Percentiles rank a stretch among this genome's conserved stretches.
These are phyloP conservation scores for Backusella psychrophila DNA, from an alignment of 192 early-diverging fungal species.

Conservation along the genomic window DNA sequence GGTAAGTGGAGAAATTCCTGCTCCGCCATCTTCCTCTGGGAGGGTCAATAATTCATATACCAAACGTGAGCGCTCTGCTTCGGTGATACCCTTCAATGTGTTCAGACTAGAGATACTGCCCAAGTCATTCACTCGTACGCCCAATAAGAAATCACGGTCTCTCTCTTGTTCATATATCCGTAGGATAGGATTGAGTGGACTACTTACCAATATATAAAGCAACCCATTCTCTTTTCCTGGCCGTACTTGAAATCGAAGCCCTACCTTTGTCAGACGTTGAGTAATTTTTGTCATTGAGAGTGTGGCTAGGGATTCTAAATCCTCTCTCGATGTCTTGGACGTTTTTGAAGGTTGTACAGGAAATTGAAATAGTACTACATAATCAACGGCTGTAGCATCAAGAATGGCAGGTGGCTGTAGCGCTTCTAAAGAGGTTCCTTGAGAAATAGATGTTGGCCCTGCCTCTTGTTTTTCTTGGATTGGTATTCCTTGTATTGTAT, in stretches of 20 bases:
- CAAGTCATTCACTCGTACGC: conserved; percentile 49
- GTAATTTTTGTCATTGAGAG: conserved; percentile 55
- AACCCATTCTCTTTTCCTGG: conserved; percentile 45
- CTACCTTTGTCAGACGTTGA: conserved; percentile 51
- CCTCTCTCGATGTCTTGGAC: not conserved
- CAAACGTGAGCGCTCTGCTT: conserved; percentile 58
- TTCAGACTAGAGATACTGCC: conserved; percentile 12
- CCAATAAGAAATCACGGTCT: conserved; percentile 68
- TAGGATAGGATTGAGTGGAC: conserved; percentile 40
- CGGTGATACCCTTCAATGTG: conserved; percentile 26
- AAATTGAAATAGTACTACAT: conserved; percentile 10
- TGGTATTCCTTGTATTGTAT: not conserved
- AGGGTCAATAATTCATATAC: conserved; percentile 63
- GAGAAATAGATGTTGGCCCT: not conserved
- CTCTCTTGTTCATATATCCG: not conserved
- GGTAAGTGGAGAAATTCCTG: conserved; percentile 48
- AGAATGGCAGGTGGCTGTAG: not conserved
- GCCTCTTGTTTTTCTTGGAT: not conserved
- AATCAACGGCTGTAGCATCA: conserved; percentile 4
- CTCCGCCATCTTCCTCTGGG: conserved; percentile 57
- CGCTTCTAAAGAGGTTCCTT: not conserved
- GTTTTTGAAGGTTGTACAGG: not conserved
- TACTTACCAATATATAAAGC: conserved; percentile 66
- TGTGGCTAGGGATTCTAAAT: conserved; percentile 35
- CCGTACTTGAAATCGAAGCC: conserved; percentile 63